Conservation (phyloP, 2,329 filamentous ascomycete genomes). For the Aspergillus udagawae region DNA sequence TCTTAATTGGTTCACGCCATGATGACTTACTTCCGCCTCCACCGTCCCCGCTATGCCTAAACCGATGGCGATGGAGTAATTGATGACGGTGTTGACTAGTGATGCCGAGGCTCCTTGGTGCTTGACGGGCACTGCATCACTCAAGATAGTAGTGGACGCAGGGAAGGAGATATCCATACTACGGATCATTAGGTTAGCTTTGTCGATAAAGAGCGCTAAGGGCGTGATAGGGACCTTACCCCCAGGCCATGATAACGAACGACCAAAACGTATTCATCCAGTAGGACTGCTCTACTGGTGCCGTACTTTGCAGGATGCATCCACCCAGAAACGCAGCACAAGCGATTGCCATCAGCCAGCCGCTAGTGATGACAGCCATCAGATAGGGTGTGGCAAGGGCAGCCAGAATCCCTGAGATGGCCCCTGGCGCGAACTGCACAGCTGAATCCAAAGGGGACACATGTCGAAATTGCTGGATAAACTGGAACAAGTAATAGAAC, state of each 20-base stretch:
- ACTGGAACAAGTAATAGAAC: constrained; percentile 51
- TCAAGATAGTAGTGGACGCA: constrained; percentile 58
- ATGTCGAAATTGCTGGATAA: constrained; percentile 42
- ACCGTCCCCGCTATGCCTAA: constrained; percentile 65
- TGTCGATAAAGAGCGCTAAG: neutral
- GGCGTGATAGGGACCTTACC: constrained; percentile 10
- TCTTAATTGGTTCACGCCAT: constrained; percentile 31
- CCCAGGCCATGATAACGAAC: constrained; percentile 28
- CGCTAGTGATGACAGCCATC: constrained; percentile 26
- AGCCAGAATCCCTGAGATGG: constrained; percentile 29
- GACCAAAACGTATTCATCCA: constrained; percentile 37
- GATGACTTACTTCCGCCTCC: constrained; percentile 46
- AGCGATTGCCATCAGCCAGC: constrained; percentile 35
- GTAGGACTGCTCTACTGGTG: constrained; percentile 39
- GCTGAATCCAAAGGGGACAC: constrained; percentile 26
- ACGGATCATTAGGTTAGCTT: neutral
- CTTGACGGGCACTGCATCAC: constrained; percentile 46
- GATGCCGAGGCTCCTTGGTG: constrained; percentile 53
- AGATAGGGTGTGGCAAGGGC: constrained; percentile 33
- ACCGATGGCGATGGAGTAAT: constrained; percentile 65
- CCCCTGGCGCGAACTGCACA: constrained; percentile 24
- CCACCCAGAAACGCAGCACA: constrained; percentile 32
- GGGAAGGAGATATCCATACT: constrained; percentile 65
- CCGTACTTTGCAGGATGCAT: constrained; percentile 37
- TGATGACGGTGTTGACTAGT: constrained; percentile 61